These are phyloP conservation scores for Tephrocybe sp. DNA, from an alignment of 768 basidiomycete genomes.

Conservation along the genomic window DNA sequence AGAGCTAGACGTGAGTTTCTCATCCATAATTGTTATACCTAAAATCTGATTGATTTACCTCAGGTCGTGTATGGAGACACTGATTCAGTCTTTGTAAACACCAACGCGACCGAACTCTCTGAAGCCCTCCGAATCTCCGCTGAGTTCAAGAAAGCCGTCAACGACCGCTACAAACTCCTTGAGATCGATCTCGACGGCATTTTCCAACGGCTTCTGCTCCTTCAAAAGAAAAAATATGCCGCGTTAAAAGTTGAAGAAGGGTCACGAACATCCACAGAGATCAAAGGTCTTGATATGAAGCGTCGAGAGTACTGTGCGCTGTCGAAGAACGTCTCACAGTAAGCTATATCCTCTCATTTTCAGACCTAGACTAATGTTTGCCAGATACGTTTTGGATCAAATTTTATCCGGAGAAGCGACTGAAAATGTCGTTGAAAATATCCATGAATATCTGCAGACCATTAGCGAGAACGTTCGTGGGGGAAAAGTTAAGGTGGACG, in stretches of 20 bases:
- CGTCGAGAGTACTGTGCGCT: slow-evolving; percentile 91
- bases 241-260: slow-evolving; percentile 93
- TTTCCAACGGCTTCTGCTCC: slow-evolving; percentile 85
- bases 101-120: slow-evolving; percentile 82
- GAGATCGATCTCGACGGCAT: slow-evolving; percentile 96
- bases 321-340: slow-evolving; percentile 94
- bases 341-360: slow-evolving; percentile 24
- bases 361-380: not conserved
- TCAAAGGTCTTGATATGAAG: slow-evolving; percentile 99
- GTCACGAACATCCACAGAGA: slow-evolving; percentile 71
- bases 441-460: slow-evolving; percentile 85
- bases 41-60: not conserved
- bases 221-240: slow-evolving; percentile 99
- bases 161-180: slow-evolving; percentile 90
- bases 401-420: slow-evolving; percentile 90
- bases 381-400: slow-evolving; percentile 84
- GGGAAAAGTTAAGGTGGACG: slow-evolving; percentile 81
- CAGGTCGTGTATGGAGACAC: slow-evolving; percentile 99
- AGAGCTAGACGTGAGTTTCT: slow-evolving; percentile 72
- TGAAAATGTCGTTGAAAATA: slow-evolving; percentile 83
- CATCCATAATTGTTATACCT: not conserved
- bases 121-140: slow-evolving; percentile 91
- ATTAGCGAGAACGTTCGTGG: slow-evolving; percentile 77
- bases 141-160: slow-evolving; percentile 94
- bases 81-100: slow-evolving; percentile 98